phyloP scores from a whole-genome alignment of 768 basidiomycete genomes.

The Termitomyces bulborhizus region DNA sequence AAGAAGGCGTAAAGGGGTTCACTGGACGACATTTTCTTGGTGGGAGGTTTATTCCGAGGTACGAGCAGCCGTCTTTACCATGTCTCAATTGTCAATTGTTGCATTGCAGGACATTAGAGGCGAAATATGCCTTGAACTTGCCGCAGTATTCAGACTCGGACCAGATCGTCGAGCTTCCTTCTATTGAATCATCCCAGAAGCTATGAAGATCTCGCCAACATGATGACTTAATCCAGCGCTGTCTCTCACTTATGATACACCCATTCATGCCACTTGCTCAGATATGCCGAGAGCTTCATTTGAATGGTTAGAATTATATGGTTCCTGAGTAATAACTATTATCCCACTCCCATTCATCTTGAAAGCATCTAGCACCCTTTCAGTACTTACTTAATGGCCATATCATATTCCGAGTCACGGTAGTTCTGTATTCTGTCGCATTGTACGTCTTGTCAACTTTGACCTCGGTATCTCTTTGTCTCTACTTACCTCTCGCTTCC shows the following conservation, averaged over 20 bases:
- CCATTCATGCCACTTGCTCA: not conserved
- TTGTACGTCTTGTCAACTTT: no score
- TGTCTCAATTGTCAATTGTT: not conserved
- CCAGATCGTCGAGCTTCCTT: constrained; percentile 70
- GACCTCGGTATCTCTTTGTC: no score
- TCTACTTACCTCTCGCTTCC: no score
- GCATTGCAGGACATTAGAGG: constrained; percentile 51
- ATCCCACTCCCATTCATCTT: no score
- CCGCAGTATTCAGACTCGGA: constrained; percentile 73
- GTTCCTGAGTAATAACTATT: no score
- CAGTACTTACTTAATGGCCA: no score
- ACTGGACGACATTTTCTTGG: constrained; percentile 87
- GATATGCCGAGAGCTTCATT: not conserved
- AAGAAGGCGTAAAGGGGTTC: constrained; percentile 76
- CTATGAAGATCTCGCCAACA: not conserved
- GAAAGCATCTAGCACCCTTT: no score
- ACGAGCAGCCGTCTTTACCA: constrained; percentile 16
- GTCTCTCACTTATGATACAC: not conserved
- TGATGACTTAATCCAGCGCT: not conserved
- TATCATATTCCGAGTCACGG: no score
- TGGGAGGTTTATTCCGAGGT: constrained; percentile 90
- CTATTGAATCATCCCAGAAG: constrained; percentile 6
- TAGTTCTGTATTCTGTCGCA: no score
- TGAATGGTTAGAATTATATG: not conserved
- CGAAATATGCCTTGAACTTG: constrained; percentile 73